Evolutionary conservation across 495 filamentous ascomycete species (phyloP).

Genomic region (Penicillium diatomitis): DNA sequence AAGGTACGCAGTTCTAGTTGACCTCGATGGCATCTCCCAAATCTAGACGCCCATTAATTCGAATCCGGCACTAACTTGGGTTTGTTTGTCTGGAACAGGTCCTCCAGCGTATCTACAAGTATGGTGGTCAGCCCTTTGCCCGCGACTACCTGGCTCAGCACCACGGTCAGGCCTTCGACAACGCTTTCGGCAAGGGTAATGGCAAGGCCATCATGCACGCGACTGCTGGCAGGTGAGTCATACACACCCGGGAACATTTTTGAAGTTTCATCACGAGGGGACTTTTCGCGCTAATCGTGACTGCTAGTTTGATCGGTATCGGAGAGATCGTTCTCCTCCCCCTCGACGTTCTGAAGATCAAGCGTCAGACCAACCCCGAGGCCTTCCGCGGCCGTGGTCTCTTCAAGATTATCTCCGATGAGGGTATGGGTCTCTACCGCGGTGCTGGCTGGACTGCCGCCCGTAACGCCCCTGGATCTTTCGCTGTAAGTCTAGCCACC

Average conservation of each 20-base stretch:
- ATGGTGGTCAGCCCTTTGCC: conserved; percentile 92
- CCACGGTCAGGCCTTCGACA: conserved; percentile 74
- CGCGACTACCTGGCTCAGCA: conserved; percentile 81
- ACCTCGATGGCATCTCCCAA: neutral
- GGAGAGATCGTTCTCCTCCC: conserved; percentile 94
- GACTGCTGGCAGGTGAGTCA: conserved; percentile 73
- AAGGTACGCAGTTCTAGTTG: conserved; percentile 50
- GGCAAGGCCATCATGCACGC: conserved; percentile 98
- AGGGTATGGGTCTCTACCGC: conserved; percentile 92
- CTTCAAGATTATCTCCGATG: conserved; percentile 80
- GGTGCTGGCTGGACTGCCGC: conserved; percentile 98
- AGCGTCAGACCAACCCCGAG: conserved; percentile 98
- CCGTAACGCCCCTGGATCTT: conserved; percentile 92
- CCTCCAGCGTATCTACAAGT: conserved; percentile 96
- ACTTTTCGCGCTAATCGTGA: neutral
- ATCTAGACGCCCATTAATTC: neutral
- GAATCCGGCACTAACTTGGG: neutral
- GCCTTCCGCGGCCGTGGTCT: conserved; percentile 92
- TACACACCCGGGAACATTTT: neutral
- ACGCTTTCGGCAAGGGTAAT: conserved; percentile 85
- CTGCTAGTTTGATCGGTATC: conserved; percentile 75
- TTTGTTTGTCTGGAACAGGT: conserved; percentile 37
- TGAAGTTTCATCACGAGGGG: neutral
- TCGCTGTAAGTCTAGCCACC: conserved; percentile 60
- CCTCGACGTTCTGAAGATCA: conserved; percentile 97